Percentiles rank a stretch among this genome's conserved stretches.
phyloP scores from a whole-genome alignment of 768 basidiomycete species.

The Sporobolomyces roseus region DNA sequence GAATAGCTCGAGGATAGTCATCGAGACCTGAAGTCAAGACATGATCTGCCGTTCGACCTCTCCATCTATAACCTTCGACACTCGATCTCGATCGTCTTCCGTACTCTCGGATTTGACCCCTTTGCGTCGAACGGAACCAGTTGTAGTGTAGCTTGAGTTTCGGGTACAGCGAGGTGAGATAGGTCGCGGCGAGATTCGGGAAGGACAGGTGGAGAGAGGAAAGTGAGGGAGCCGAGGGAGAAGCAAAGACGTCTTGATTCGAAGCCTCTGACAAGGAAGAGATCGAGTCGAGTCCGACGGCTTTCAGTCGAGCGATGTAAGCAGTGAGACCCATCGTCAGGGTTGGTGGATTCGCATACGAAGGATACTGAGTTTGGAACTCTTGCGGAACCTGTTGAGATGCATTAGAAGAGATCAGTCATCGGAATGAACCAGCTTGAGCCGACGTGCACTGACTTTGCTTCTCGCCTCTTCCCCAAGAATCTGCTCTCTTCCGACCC shows the following conservation, averaged over 20 bases:
- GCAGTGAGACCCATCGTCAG: slow-evolving; percentile 88
- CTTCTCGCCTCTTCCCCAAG: slow-evolving; percentile 93
- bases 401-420: background rate
- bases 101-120: slow-evolving; percentile 89
- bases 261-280: background rate
- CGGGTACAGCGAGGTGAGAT: slow-evolving; percentile 73
- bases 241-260: background rate
- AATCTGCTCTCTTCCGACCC: slow-evolving; percentile 95
- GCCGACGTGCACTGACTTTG: slow-evolving; percentile 65
- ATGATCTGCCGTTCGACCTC: slow-evolving; percentile 77
- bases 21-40: slow-evolving; percentile 94
- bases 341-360: slow-evolving; percentile 91
- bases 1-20: slow-evolving; percentile 80
- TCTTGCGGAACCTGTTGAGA: slow-evolving; percentile 67
- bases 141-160: slow-evolving; percentile 86
- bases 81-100: slow-evolving; percentile 69
- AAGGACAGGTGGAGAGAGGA: slow-evolving; percentile 53
- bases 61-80: slow-evolving; percentile 91
- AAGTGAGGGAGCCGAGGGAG: slow-evolving; percentile 8
- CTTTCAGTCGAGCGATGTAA: slow-evolving; percentile 70
- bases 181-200: slow-evolving; percentile 62
- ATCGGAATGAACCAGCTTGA: background rate
- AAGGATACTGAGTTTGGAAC: slow-evolving; percentile 90
- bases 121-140: slow-evolving; percentile 92
- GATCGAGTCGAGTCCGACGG: slow-evolving; percentile 43